These are phyloP conservation scores for Chaetomium strumarium DNA, from an alignment of 2,329 filamentous ascomycete genomes.

Conservation along the genomic window DNA sequence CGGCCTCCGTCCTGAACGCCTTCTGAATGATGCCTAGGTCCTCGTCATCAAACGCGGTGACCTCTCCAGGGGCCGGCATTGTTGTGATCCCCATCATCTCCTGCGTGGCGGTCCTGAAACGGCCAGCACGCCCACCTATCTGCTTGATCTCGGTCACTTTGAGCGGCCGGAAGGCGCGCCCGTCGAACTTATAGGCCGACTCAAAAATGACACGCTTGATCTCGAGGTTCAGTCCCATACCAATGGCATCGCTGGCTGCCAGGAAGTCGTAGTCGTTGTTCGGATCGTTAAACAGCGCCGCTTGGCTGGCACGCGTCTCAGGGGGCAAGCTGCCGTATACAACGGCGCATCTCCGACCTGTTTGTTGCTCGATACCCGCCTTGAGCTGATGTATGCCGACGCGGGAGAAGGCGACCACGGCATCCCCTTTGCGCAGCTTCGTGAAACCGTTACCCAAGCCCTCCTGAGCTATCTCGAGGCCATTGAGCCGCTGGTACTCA, in stretches of 20 bases:
- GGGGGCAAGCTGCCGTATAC: conserved; percentile 90
- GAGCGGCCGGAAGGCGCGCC: conserved; percentile 50
- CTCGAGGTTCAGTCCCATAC: conserved; percentile 92
- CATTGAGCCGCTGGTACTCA: conserved; percentile 76
- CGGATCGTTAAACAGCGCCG: conserved; percentile 88
- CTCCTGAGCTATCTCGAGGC: conserved; percentile 58
- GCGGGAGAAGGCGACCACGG: conserved; percentile 80
- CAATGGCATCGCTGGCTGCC: conserved; percentile 79
- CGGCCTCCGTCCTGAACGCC: conserved; percentile 58
- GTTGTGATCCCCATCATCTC: conserved; percentile 29
- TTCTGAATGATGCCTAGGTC: conserved; percentile 60
- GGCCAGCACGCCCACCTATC: conserved; percentile 86
- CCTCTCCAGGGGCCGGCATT: conserved; percentile 50
- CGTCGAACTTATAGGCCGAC: conserved; percentile 66
- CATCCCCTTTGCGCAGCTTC: conserved; percentile 80
- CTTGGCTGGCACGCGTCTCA: conserved; percentile 87
- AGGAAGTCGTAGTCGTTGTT: conserved; percentile 93
- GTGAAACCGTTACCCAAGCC: conserved; percentile 60
- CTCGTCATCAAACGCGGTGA: conserved; percentile 68
- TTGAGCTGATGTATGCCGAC: conserved; percentile 77
- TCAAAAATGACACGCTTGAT: conserved; percentile 91
- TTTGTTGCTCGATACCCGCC: conserved; percentile 65
- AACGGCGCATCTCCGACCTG: conserved; percentile 77
- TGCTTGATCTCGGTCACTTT: conserved; percentile 80
- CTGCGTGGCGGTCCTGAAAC: conserved; percentile 68